Evolutionary conservation across 2,329 filamentous ascomycete species (phyloP).

Genomic region (Fusarium sororula): DNA sequence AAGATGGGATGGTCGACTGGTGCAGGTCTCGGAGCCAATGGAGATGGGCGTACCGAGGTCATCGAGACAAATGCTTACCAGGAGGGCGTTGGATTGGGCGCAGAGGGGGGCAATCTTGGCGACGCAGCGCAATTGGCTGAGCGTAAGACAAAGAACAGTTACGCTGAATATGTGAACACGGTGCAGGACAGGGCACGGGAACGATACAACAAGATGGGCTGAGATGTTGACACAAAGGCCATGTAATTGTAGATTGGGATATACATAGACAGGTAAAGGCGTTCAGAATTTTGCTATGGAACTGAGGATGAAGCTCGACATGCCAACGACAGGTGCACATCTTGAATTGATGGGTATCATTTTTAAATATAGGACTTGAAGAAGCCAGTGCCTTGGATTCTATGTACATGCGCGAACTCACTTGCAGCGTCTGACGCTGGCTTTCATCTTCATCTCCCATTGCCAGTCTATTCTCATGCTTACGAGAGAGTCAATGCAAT

Average conservation of each 20-base stretch:
- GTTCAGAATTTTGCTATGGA: neutral
- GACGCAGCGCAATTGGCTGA: slow-evolving; percentile 73
- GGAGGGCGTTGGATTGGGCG: slow-evolving; percentile 74
- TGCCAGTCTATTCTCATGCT: neutral
- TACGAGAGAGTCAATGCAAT: slow-evolving; percentile 20
- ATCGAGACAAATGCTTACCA: slow-evolving; percentile 72
- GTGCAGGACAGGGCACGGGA: slow-evolving; percentile 74
- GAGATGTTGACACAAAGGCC: neutral
- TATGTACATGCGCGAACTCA: neutral
- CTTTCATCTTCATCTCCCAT: neutral
- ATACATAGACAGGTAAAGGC: slow-evolving; percentile 6
- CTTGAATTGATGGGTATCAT: slow-evolving; percentile 17
- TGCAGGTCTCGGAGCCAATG: slow-evolving; percentile 70
- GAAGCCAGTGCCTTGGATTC: neutral
- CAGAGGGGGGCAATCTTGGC: slow-evolving; percentile 73
- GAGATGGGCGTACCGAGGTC: slow-evolving; percentile 69
- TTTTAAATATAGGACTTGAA: neutral
- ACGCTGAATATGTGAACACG: slow-evolving; percentile 69
- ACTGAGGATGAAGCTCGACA: neutral
- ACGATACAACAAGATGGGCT: slow-evolving; percentile 66
- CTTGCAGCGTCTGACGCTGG: neutral
- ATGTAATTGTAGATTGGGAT: neutral
- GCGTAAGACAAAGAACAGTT: slow-evolving; percentile 67
- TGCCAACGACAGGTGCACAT: neutral
- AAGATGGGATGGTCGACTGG: slow-evolving; percentile 79